These are phyloP conservation scores for Beauveria varroae DNA, from an alignment of 2,329 filamentous ascomycete genomes.

Conservation along the genomic window DNA sequence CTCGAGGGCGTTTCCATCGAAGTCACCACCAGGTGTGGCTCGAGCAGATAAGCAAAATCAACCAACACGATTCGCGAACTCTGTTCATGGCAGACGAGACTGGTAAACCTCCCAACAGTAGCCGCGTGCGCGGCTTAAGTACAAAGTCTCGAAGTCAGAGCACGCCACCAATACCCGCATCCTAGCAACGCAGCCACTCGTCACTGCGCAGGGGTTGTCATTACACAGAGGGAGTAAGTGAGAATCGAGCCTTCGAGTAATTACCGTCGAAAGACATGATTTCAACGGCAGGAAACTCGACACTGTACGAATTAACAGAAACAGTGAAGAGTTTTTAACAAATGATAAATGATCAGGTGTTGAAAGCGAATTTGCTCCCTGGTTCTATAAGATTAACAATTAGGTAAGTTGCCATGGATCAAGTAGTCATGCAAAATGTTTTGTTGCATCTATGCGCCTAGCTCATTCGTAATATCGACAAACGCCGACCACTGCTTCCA, in stretches of 20 bases:
- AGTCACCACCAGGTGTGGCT: background rate
- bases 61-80: background rate
- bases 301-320: background rate
- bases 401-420: background rate
- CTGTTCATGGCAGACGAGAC: background rate
- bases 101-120: background rate
- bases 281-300: background rate
- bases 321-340: too few species aligned
- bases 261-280: background rate
- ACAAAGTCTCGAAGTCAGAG: background rate
- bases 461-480: conserved; percentile 68
- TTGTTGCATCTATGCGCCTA: conserved; percentile 17
- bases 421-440: background rate
- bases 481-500: conserved; percentile 76
- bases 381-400: background rate
- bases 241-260: background rate
- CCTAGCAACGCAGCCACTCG: background rate
- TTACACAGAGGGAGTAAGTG: background rate
- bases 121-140: background rate
- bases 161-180: background rate
- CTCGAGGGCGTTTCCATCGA: background rate
- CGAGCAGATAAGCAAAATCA: background rate
- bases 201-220: background rate
- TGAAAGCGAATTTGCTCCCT: background rate
- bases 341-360: background rate